Conservation (phyloP, 2,329 filamentous ascomycete species). For the Fusarium redolens region DNA sequence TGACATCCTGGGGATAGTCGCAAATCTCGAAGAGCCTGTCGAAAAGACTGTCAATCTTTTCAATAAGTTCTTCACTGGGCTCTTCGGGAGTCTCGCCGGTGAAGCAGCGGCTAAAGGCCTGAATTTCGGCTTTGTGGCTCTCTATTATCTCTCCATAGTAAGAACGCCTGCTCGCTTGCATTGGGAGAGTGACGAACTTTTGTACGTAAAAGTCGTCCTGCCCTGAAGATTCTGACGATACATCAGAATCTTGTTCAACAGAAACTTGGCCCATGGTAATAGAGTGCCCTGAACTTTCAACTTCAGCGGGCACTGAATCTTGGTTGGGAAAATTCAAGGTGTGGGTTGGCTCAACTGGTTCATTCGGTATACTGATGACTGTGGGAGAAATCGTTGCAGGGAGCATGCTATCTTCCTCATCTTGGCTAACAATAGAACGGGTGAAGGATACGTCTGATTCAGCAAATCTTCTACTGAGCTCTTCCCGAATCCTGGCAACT, state of each 20-base stretch:
- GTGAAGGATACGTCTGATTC: slow-evolving; percentile 30
- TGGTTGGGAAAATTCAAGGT: slow-evolving; percentile 37
- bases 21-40: slow-evolving; percentile 64
- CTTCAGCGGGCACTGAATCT: slow-evolving; percentile 26
- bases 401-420: slow-evolving; percentile 32
- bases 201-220: slow-evolving; percentile 46
- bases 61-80: slow-evolving; percentile 55
- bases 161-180: slow-evolving; percentile 63
- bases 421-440: slow-evolving; percentile 34
- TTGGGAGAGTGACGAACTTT: slow-evolving; percentile 66
- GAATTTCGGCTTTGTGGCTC: slow-evolving; percentile 57
- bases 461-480: slow-evolving; percentile 38
- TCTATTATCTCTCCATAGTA: slow-evolving; percentile 64
- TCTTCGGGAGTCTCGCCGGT: slow-evolving; percentile 52
- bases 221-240: slow-evolving; percentile 30
- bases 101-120: slow-evolving; percentile 59
- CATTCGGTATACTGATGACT: slow-evolving; percentile 50
- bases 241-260: slow-evolving; percentile 38
- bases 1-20: slow-evolving; percentile 65
- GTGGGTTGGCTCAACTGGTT: slow-evolving; percentile 35
- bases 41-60: slow-evolving; percentile 64
- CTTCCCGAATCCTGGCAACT: slow-evolving; percentile 31
- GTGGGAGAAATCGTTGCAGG: slow-evolving; percentile 54
- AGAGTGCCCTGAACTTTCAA: slow-evolving; percentile 41
- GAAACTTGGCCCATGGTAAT: slow-evolving; percentile 44